phyloP scores from a whole-genome alignment of 305 asterid genomes.

The Salvia sclarea region DNA sequence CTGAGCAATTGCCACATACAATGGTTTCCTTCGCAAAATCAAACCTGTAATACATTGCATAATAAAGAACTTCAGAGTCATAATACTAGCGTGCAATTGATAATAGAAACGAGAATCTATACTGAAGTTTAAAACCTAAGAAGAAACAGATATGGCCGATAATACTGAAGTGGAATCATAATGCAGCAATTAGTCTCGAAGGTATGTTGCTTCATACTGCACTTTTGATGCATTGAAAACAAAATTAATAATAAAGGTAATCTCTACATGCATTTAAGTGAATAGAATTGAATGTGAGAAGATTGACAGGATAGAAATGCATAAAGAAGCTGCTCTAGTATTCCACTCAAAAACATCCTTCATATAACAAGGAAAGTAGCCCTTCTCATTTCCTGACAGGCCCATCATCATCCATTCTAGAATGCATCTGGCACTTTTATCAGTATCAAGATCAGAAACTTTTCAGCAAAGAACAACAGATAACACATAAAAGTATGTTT shows the following conservation, averaged over 20 bases:
- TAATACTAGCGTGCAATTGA: neutral
- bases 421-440: neutral
- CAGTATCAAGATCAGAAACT: neutral
- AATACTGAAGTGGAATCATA: neutral
- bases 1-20: conserved; percentile 84
- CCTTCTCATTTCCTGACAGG: neutral
- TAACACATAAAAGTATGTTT: neutral
- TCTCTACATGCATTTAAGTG: too few relatives aligned
- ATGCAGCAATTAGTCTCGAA: too few relatives aligned
- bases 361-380: neutral
- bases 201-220: neutral
- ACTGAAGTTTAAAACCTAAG: neutral
- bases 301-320: neutral
- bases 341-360: conserved; percentile 2
- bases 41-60: conserved; percentile 49
- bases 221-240: neutral
- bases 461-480: conserved; percentile 7
- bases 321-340: neutral
- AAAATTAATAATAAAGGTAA: too few relatives aligned
- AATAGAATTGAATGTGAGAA: neutral
- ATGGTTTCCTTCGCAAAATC: conserved; percentile 69
- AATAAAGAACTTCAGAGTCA: neutral
- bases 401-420: neutral
- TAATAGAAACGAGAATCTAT: neutral
- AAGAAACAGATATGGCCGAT: neutral